Evolutionary conservation across 2,329 filamentous ascomycete genomes (phyloP).

Genomic region (Penicillium sp.): DNA sequence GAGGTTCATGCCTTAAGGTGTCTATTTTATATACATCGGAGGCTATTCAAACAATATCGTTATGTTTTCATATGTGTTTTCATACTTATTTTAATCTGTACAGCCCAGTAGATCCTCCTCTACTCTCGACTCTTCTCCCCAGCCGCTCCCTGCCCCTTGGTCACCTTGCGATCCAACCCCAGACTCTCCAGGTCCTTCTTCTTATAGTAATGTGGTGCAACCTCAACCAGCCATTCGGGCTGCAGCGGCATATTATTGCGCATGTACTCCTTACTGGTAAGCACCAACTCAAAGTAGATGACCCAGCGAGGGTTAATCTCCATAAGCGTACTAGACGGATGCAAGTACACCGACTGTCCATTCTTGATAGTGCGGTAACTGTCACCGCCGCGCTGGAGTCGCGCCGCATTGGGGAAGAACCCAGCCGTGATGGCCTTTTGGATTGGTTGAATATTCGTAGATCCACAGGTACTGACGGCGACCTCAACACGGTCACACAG

Average conservation of each 20-base stretch:
- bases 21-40: neutral
- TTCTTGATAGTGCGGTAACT: constrained; percentile 91
- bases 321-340: constrained; percentile 80
- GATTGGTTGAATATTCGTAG: constrained; percentile 71
- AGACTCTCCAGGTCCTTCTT: constrained; percentile 81
- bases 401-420: constrained; percentile 90
- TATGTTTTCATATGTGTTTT: neutral
- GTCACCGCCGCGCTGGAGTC: constrained; percentile 78
- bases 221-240: constrained; percentile 78
- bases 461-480: constrained; percentile 63
- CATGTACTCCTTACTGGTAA: constrained; percentile 97
- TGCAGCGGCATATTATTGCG: constrained; percentile 81
- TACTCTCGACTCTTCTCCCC: constrained; percentile 41
- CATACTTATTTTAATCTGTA: neutral
- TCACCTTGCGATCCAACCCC: constrained; percentile 72
- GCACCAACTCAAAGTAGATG: constrained; percentile 80
- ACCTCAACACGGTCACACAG: constrained; percentile 94
- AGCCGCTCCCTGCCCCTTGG: constrained; percentile 54
- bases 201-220: constrained; percentile 94
- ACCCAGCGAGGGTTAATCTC: constrained; percentile 80
- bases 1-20: neutral
- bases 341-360: constrained; percentile 83
- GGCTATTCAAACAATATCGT: neutral
- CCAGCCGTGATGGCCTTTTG: constrained; percentile 85
- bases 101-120: neutral